A percentile compares a stretch with the other conserved stretches of the same genome.
These are phyloP conservation scores for Pleurotus platypus DNA, from an alignment of 768 basidiomycete species.

Conservation along the genomic window DNA sequence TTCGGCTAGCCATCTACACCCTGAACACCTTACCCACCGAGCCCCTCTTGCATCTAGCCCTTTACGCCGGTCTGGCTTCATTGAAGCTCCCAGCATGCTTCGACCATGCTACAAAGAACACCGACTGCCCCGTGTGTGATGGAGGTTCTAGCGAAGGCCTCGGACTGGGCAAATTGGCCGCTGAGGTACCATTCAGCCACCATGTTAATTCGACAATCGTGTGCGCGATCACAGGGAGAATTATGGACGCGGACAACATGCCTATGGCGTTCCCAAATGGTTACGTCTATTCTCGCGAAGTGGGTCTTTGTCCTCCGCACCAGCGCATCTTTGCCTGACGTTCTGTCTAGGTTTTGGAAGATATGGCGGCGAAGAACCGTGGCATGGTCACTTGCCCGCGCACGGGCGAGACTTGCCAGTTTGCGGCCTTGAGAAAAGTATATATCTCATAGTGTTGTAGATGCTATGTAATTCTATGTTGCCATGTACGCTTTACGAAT, in stretches of 20 bases:
- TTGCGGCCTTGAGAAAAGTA: constrained; percentile 75
- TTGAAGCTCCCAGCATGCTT: constrained; percentile 88
- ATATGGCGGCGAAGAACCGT: constrained; percentile 79
- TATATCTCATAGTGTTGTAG: constrained; percentile 67
- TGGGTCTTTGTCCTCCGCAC: constrained; percentile 28
- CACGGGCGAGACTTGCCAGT: constrained; percentile 60
- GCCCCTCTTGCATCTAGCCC: constrained; percentile 80
- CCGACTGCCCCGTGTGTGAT: constrained; percentile 92
- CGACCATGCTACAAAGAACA: constrained; percentile 56
- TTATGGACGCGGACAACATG: constrained; percentile 93
- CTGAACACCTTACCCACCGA: constrained; percentile 87
- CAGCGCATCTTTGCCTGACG: too few species aligned
- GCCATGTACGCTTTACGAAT: background rate
- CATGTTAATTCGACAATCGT: constrained; percentile 96
- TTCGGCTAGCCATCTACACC: constrained; percentile 83
- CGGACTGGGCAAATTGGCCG: constrained; percentile 70
- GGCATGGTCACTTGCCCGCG: constrained; percentile 85
- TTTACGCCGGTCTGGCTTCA: constrained; percentile 89
- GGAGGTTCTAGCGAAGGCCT: constrained; percentile 32
- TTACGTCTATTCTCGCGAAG: constrained; percentile 91
- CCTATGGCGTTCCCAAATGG: constrained; percentile 92
- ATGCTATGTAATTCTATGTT: constrained; percentile 1
- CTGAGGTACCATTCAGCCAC: constrained; percentile 88
- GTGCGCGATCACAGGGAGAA: constrained; percentile 84
- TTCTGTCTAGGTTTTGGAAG: constrained; percentile 66